A percentile compares a stretch with the other conserved stretches of the same genome.
Conservation (phyloP, 345 rosid species). For the Cardiospermum halicacabum region DNA sequence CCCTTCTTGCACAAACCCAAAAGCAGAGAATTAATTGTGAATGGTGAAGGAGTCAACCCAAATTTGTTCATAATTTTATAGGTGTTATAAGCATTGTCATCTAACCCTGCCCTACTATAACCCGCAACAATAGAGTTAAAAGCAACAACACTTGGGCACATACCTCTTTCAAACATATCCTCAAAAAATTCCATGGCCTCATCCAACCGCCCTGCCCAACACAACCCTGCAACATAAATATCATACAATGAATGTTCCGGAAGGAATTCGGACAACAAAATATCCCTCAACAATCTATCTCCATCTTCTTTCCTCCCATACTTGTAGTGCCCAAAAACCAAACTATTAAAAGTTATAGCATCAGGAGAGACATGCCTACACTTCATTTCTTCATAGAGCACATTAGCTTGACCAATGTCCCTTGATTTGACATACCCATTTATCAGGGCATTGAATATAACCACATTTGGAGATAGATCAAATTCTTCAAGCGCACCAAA, state of each 20-base stretch:
- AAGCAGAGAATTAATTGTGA: conserved; percentile 59
- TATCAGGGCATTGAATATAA: conserved; percentile 53
- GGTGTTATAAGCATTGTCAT: conserved; percentile 41
- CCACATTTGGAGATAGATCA: conserved; percentile 42
- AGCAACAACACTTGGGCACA: conserved; percentile 43
- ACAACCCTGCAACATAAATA: conserved; percentile 50
- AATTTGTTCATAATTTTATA: conserved; percentile 45
- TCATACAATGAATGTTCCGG: conserved; percentile 39
- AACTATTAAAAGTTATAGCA: conserved; percentile 57
- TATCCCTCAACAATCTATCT: conserved; percentile 45
- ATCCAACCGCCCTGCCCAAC: conserved; percentile 62
- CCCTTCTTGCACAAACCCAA: conserved; percentile 56
- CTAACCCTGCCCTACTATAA: conserved; percentile 45
- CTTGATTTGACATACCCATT: conserved; percentile 66
- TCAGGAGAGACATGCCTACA: conserved; percentile 51
- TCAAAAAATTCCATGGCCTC: conserved; percentile 42
- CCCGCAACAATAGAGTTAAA: conserved; percentile 69
- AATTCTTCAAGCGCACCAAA: conserved; percentile 40
- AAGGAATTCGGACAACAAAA: conserved; percentile 26
- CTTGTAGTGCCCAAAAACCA: conserved; percentile 57
- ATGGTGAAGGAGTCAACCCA: conserved; percentile 52
- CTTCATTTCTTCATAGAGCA: conserved; percentile 56
- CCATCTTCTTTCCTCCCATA: conserved; percentile 50
- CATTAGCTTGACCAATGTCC: conserved; percentile 48
- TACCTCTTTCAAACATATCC: conserved; percentile 57